Conservation (phyloP, 2,329 filamentous ascomycete genomes). For the Fusarium sublunatum region DNA sequence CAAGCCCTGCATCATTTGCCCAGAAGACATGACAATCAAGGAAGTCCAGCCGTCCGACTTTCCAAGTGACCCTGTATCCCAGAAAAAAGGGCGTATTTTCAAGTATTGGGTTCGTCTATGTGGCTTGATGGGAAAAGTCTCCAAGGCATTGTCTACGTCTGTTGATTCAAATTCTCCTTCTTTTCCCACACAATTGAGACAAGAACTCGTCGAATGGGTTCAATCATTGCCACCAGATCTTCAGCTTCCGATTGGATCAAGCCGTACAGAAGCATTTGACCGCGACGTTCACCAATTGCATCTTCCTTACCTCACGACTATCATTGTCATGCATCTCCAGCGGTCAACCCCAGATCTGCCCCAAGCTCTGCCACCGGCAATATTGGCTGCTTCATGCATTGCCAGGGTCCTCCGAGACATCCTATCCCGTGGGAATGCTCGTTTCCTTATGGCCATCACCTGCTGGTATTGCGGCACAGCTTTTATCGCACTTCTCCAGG, state of each 20-base stretch:
- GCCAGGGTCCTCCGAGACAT: constrained; percentile 50
- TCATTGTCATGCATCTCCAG: constrained; percentile 55
- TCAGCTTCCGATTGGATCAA: constrained; percentile 25
- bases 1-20: constrained; percentile 57
- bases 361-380: constrained; percentile 33
- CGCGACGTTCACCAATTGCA: constrained; percentile 56
- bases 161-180: constrained; percentile 4
- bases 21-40: constrained; percentile 54
- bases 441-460: constrained; percentile 57
- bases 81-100: constrained; percentile 54
- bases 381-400: constrained; percentile 37
- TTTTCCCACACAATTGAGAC: constrained; percentile 28
- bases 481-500: constrained; percentile 55
- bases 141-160: constrained; percentile 50
- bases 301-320: constrained; percentile 55
- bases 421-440: constrained; percentile 52
- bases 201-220: constrained; percentile 36
- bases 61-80: constrained; percentile 45
- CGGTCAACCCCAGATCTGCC: constrained; percentile 52
- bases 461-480: constrained; percentile 58
- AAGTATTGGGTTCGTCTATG: constrained; percentile 57
- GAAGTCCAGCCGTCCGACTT: constrained; percentile 55
- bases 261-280: constrained; percentile 49
- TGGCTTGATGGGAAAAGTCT: constrained; percentile 54
- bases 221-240: constrained; percentile 30